Percentiles rank a stretch among this genome's conserved stretches.
These are phyloP conservation scores for Botrytis aclada DNA, from an alignment of 2,329 filamentous ascomycete genomes.

Conservation along the genomic window DNA sequence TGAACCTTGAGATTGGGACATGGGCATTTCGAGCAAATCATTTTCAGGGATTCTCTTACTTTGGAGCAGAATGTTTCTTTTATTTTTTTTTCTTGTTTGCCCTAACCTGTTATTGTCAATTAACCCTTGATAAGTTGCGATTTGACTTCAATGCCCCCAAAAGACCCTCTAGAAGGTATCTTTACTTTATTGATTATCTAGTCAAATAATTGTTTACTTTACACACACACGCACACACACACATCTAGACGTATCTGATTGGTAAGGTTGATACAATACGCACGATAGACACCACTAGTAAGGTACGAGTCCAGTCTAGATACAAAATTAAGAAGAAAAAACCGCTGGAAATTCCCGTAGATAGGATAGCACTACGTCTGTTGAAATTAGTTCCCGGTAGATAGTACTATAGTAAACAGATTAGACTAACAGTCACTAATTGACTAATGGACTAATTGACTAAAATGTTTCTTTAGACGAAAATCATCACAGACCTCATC, in stretches of 20 bases:
- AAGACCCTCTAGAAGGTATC: neutral
- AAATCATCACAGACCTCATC: constrained; percentile 12
- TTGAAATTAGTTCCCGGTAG: constrained; percentile 7
- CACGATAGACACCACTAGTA: neutral
- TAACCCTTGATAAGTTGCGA: neutral
- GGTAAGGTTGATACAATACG: neutral
- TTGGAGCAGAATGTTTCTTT: neutral
- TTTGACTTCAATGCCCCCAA: constrained; percentile 13
- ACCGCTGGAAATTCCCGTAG: neutral
- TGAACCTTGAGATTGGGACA: constrained; percentile 6
- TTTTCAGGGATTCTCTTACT: neutral
- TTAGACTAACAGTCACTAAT: neutral
- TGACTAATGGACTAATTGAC: neutral
- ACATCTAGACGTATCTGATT: neutral
- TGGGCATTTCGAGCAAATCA: constrained; percentile 13
- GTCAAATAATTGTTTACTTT: neutral
- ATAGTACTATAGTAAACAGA: neutral
- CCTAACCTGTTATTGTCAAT: neutral
- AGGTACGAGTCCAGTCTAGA: constrained; percentile 3
- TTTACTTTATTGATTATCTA: neutral
- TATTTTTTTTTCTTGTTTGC: neutral
- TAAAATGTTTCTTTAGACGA: constrained; percentile 5
- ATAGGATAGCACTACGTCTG: neutral
- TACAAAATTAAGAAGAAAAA: neutral
- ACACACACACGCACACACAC: neutral